Percentiles rank a stretch among this genome's conserved stretches.
Evolutionary conservation across 2,329 filamentous ascomycete genomes (phyloP).

Genomic region (Colletotrichum sp.): DNA sequence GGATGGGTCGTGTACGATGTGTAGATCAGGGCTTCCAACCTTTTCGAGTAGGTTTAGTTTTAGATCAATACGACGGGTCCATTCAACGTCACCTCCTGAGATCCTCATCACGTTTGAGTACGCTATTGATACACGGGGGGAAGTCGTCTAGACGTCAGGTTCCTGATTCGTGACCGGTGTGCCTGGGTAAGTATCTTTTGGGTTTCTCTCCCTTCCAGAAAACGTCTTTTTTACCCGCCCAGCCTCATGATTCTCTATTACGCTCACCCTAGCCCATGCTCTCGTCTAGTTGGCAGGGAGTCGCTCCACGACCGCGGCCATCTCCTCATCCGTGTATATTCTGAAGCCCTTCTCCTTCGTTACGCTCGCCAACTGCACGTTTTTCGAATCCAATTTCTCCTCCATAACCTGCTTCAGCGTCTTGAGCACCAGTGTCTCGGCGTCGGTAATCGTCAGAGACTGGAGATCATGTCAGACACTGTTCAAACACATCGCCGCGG

Average conservation of each 20-base stretch:
- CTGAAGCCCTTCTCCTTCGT: slow-evolving; percentile 98
- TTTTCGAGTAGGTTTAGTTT: neutral
- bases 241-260: neutral
- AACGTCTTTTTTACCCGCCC: neutral
- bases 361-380: slow-evolving; percentile 96
- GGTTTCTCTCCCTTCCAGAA: neutral
- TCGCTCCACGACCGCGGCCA: slow-evolving; percentile 89
- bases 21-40: neutral
- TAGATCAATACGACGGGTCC: neutral
- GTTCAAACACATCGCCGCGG: neutral
- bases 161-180: slow-evolving; percentile 6
- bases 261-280: neutral
- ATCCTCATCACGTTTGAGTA: slow-evolving; percentile 18
- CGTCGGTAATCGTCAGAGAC: slow-evolving; percentile 90
- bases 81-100: neutral
- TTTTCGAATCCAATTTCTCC: slow-evolving; percentile 98
- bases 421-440: slow-evolving; percentile 94
- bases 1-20: neutral
- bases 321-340: slow-evolving; percentile 98
- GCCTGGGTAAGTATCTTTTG: neutral
- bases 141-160: slow-evolving; percentile 8
- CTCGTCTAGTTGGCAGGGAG: slow-evolving; percentile 67
- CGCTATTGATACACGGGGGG: slow-evolving; percentile 18
- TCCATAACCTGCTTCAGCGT: slow-evolving; percentile 99
- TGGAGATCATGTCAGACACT: slow-evolving; percentile 32